These are phyloP conservation scores for Excoecaria cochinchinensis DNA, from an alignment of 345 rosid species.

Conservation along the genomic window DNA sequence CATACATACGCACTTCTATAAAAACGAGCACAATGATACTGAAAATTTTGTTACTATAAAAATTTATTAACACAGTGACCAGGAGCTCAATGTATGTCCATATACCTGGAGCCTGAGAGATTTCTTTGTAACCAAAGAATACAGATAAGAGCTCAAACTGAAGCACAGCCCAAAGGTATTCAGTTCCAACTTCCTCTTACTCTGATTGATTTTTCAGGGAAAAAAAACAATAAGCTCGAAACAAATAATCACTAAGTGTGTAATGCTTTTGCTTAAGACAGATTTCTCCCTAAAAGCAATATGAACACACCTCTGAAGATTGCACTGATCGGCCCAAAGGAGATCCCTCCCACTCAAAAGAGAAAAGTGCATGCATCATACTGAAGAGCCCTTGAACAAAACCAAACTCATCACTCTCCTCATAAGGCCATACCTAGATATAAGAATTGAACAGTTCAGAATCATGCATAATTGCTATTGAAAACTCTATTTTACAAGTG, in stretches of 20 bases:
- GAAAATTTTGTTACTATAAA: neutral
- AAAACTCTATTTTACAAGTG: too few relatives aligned
- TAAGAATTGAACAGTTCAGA: neutral
- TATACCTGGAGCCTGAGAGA: conserved; percentile 75
- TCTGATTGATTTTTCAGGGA: conserved; percentile 36
- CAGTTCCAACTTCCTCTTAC: conserved; percentile 59
- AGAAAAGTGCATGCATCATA: conserved; percentile 70
- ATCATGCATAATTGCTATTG: neutral
- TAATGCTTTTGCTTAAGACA: neutral
- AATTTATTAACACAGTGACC: neutral
- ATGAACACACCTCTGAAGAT: conserved; percentile 45
- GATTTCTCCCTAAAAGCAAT: conserved; percentile 4
- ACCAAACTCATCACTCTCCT: conserved; percentile 77
- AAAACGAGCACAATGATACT: neutral
- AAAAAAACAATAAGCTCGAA: neutral
- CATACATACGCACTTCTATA: conserved; percentile 4
- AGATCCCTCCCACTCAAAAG: conserved; percentile 36
- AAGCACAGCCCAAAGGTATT: conserved; percentile 59
- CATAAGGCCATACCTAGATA: conserved; percentile 88
- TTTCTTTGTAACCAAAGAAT: conserved; percentile 76
- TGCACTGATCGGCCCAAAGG: conserved; percentile 33
- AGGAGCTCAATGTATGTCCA: conserved; percentile 9
- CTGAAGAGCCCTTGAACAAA: conserved; percentile 85
- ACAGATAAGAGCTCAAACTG: conserved; percentile 76
- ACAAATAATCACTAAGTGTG: neutral